Conservation (phyloP, 2,329 filamentous ascomycete genomes). For the Laburnicola sp. region DNA sequence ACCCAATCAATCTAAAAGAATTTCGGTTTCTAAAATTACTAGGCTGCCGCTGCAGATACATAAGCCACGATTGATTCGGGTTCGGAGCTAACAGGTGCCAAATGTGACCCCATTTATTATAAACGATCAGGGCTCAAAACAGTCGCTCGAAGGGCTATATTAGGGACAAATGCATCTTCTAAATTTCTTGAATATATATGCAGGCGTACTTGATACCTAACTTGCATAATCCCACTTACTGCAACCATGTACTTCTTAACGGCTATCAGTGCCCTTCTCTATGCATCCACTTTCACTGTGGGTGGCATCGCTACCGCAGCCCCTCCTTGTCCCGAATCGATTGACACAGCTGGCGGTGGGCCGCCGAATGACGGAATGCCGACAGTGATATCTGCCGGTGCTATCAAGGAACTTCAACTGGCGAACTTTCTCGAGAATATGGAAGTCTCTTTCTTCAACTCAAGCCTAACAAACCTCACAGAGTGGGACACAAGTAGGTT, state of each 20-base stretch:
- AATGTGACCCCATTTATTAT: slow-evolving; percentile 7
- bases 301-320: slow-evolving; percentile 8
- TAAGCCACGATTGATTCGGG: no score
- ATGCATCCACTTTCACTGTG: slow-evolving; percentile 5
- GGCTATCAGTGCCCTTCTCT: slow-evolving; percentile 7
- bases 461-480: slow-evolving; percentile 16
- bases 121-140: slow-evolving; percentile 7
- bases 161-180: slow-evolving; percentile 2
- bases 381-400: slow-evolving; percentile 11
- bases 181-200: slow-evolving; percentile 8
- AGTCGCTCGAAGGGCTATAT: slow-evolving; percentile 5
- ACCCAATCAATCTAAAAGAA: no score
- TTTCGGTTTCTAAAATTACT: no score
- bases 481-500: slow-evolving; percentile 8
- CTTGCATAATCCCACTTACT: slow-evolving; percentile 5
- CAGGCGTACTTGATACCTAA: not conserved
- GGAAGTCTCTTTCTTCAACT: slow-evolving; percentile 17
- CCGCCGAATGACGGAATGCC: slow-evolving; percentile 15
- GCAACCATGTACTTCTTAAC: slow-evolving; percentile 7
- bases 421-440: slow-evolving; percentile 18
- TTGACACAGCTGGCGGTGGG: slow-evolving; percentile 13
- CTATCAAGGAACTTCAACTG: slow-evolving; percentile 15
- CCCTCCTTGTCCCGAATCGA: slow-evolving; percentile 8
- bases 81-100: not conserved
- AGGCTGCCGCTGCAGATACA: no score